These are phyloP conservation scores for Emmonsia crescens DNA, from an alignment of 2,329 filamentous ascomycete species.

Conservation along the genomic window DNA sequence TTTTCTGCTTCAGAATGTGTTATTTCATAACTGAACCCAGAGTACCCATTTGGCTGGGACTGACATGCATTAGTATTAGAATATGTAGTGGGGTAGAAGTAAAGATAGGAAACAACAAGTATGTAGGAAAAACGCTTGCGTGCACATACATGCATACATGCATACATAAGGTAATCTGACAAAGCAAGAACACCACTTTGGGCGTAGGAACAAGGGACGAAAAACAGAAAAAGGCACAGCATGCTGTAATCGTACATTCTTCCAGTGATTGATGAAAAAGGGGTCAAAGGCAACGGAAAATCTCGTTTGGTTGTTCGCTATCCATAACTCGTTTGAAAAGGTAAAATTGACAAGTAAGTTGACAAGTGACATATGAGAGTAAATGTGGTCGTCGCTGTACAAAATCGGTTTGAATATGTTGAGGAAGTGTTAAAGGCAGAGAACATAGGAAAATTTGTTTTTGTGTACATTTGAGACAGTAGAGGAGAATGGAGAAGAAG, in stretches of 20 bases:
- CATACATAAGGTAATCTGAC: neutral
- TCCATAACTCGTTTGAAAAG: neutral
- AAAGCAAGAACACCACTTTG: neutral
- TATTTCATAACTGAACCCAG: neutral
- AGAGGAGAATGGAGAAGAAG: neutral
- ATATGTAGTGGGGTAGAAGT: neutral
- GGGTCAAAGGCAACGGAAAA: neutral
- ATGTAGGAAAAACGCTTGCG: neutral
- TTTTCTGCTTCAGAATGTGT: neutral
- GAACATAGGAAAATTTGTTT: neutral
- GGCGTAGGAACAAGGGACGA: neutral
- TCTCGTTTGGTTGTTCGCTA: neutral
- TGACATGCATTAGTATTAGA: neutral
- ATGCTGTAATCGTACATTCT: neutral
- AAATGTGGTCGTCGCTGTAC: neutral
- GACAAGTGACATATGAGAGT: neutral
- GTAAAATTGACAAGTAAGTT: neutral
- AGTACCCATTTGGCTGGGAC: neutral
- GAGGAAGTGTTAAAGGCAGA: neutral
- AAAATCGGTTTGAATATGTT: neutral
- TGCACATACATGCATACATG: no score
- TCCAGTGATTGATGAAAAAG: neutral
- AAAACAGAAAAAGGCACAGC: neutral
- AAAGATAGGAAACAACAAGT: neutral
- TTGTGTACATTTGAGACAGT: neutral